A percentile compares a stretch with the other conserved stretches of the same genome.
Evolutionary conservation across 257 asterid genomes (phyloP).

Genomic region (Lithospermum erythrorhizon): DNA sequence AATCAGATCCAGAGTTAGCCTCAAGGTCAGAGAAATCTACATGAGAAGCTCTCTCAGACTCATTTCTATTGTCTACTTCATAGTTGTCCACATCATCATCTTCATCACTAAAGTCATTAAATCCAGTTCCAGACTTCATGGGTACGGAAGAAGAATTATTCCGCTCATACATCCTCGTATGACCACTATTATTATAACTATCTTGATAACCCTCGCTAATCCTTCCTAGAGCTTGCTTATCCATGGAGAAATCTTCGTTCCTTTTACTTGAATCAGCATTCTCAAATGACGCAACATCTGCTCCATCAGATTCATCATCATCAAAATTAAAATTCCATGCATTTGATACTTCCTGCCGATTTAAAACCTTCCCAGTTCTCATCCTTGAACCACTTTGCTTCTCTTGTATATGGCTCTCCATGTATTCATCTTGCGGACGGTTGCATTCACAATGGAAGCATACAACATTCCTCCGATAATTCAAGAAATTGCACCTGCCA

Average conservation of each 20-base stretch:
- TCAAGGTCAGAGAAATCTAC: conserved; percentile 76
- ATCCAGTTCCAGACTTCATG: conserved; percentile 40
- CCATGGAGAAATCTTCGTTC: conserved; percentile 34
- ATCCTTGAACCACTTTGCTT: conserved; percentile 34
- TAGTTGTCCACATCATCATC: conserved; percentile 79
- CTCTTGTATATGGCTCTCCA: conserved; percentile 40
- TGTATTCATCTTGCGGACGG: conserved; percentile 77
- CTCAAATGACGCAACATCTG: conserved; percentile 91
- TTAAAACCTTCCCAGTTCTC: conserved; percentile 33
- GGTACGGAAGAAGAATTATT: conserved; percentile 31
- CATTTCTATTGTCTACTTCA: conserved; percentile 58
- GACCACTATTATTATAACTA: conserved; percentile 26
- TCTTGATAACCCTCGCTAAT: conserved; percentile 31
- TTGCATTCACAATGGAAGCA: conserved; percentile 95
- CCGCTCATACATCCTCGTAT: conserved; percentile 27
- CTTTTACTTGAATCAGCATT: conserved; percentile 65
- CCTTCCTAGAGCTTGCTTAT: conserved; percentile 22
- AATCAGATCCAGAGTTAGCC: conserved; percentile 51
- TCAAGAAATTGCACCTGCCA: conserved; percentile 88
- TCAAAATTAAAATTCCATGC: conserved; percentile 98
- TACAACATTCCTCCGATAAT: conserved; percentile 81
- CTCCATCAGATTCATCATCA: conserved; percentile 96
- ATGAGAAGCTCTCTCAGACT: conserved; percentile 31
- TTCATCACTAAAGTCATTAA: conserved; percentile 87
- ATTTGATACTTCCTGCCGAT: conserved; percentile 46